These are phyloP conservation scores for Gentiana dahurica DNA, from an alignment of 257 asterid genomes.

Conservation along the genomic window DNA sequence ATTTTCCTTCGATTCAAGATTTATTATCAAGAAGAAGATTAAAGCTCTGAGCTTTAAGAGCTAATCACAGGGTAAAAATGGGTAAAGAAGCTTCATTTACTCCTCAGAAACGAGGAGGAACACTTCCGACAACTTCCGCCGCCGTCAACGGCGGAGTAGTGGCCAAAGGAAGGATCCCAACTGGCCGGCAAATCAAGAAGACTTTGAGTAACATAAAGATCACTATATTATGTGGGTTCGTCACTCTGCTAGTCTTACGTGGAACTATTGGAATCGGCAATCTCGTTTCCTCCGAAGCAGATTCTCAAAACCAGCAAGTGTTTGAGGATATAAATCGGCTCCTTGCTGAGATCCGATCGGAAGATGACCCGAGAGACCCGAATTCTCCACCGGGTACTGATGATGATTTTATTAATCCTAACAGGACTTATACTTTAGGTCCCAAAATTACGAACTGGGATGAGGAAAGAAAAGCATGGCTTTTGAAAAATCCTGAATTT, in stretches of 20 bases:
- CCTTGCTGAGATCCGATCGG: conserved; percentile 73
- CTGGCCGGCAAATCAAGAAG: conserved; percentile 67
- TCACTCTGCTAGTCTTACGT: conserved; percentile 75
- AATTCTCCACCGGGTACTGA: conserved; percentile 6
- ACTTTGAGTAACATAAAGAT: conserved; percentile 70
- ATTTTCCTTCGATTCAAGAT: too few relatives aligned
- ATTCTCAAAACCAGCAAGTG: conserved; percentile 47
- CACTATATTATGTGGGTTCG: conserved; percentile 73
- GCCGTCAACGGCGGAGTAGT: conserved; percentile 32
- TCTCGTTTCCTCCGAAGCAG: conserved; percentile 54
- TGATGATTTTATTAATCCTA: conserved; percentile 20
- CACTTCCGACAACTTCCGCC: conserved; percentile 32
- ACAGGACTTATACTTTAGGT: conserved; percentile 44
- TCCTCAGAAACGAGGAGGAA: conserved; percentile 57
- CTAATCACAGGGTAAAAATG: conserved; percentile 14
- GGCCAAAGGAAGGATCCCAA: conserved; percentile 35
- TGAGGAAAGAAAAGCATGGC: conserved; percentile 58
- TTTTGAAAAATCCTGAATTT: conserved; percentile 48
- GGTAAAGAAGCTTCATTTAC: conserved; percentile 49
- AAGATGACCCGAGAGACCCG: conserved; percentile 43
- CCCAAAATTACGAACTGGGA: conserved; percentile 66
- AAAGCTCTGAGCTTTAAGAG: too few relatives aligned
- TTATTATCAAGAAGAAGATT: too few relatives aligned
- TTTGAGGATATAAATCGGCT: conserved; percentile 64
- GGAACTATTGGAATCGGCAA: conserved; percentile 79